Evolutionary conservation across 495 filamentous ascomycete genomes (phyloP), one percentile per base, ranked within the genome.

Genomic region (Trypethelium eluteriae): DNA sequence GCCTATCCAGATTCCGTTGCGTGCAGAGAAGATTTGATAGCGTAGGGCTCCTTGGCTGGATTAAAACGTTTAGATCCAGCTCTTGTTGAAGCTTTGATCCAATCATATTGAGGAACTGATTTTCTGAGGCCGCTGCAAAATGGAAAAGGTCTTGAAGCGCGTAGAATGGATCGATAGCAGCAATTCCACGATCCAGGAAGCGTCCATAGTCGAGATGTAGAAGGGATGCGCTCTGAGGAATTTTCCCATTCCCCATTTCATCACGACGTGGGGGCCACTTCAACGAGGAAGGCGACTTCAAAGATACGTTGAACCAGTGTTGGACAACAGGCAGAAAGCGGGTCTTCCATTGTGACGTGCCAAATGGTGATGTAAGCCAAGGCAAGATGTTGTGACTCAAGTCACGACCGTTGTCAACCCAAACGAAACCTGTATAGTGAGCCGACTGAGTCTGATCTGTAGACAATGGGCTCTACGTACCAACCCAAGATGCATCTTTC

Each of bases 41-140:
- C 49, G 49, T 25, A 53, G 16, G 12, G 49, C 18, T 25, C 18
- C 49, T 25, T 18, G 49, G 16, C 49, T n/a, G 12, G 25, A 25
- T 25, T 65, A 14, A 39, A 65, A 65, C 10, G 12, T 16, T n/a
- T 4, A 25, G 35, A 36, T 38, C 12, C 9, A 9, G 38, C 9
- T 39, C 25, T 25, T 49, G 12, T 46, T 62, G 3, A 12, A 16
- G 2, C 18, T 25, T 25, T 25, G 25, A 35, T 5, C 41, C 35
- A 5, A 63, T 53, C 56, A 63, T 35, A 38, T 67, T 63, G 36
- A 67, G 65, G 34, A 67, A 67, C 14, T 67, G 65, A 16, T 7
- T 25, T 39, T 47, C 53, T 5, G 38, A 32, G 57, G 12, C 2
- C 14, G 65, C 56, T 14, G 35, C 11, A 25, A 67, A 67, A 9